A percentile compares a stretch with the other conserved stretches of the same genome.
Evolutionary conservation across 352 stramenopile genomes (phyloP).

Genomic region (Phytopythium chamaehyphon): DNA sequence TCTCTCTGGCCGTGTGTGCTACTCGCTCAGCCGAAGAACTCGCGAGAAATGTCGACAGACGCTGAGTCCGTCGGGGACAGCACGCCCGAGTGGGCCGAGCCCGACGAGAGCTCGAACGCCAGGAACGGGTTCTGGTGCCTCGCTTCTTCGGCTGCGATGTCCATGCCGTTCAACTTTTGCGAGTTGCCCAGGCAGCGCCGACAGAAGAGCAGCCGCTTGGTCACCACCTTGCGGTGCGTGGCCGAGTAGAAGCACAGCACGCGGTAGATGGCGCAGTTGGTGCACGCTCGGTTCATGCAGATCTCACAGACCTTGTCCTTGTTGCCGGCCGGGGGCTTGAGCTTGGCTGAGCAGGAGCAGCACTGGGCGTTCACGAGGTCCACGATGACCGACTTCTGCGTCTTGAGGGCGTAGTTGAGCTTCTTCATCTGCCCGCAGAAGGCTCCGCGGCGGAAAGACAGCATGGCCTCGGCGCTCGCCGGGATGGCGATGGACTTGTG

Average conservation of each 20-base stretch:
- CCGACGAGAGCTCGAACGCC: slow-evolving; percentile 21
- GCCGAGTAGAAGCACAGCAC: slow-evolving; percentile 24
- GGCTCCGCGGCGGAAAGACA: slow-evolving; percentile 1
- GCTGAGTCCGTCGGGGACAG: slow-evolving; percentile 28
- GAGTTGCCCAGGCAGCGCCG: slow-evolving; percentile 18
- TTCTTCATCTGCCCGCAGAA: slow-evolving; percentile 22
- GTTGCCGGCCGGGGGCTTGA: not conserved
- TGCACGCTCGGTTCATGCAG: slow-evolving; percentile 5
- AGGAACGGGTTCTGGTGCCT: slow-evolving; percentile 22
- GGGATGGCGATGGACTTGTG: slow-evolving; percentile 7
- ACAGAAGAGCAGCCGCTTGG: slow-evolving; percentile 22
- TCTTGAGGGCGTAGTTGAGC: slow-evolving; percentile 14
- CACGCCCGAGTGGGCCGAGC: slow-evolving; percentile 16
- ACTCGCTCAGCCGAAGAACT: slow-evolving; percentile 27
- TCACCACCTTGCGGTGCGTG: slow-evolving; percentile 10
- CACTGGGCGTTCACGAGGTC: slow-evolving; percentile 3
- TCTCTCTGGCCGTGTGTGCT: not conserved
- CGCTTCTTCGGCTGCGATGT: slow-evolving; percentile 26
- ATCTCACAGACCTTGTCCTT: slow-evolving; percentile 5
- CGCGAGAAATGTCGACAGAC: slow-evolving; percentile 24
- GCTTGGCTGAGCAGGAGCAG: not conserved
- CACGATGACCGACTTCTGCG: slow-evolving; percentile 12
- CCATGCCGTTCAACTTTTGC: slow-evolving; percentile 12
- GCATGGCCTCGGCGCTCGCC: slow-evolving; percentile 4
- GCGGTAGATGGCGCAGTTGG: slow-evolving; percentile 13